Base-by-base conservation (phyloP, 495 filamentous ascomycete species). In the Letharia columbiana region DNA sequence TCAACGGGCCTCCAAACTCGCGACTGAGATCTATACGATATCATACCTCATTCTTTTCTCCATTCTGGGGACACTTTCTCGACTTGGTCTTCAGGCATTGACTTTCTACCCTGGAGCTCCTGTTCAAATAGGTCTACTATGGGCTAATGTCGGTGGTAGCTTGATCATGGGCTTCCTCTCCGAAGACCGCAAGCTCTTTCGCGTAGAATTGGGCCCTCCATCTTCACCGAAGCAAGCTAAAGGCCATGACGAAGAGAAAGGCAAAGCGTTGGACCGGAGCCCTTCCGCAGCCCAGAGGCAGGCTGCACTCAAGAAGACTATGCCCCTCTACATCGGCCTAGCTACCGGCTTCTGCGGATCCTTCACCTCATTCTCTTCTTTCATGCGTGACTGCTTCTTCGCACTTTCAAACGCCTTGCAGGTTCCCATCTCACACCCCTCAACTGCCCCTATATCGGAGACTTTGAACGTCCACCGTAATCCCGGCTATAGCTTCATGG, bases 301-400 rank as follows among this genome's bases (percentile, higher is more conserved):
- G 68, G 76, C 77, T 44, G 72, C 82, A 49, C 74, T 78, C 50
- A 96, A 92, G 74, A 95, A 94, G 76, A 88, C 89, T 4, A 87
- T 94, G 56, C 92, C 92, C 0, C 81, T 96, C 0, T 97, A 94
- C 73, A 90, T 97, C 64, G 94, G 94, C 28, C 85, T 98, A 1
- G 86, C 93, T 0, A 95, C 91, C 4, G 94, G 94, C 17, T 97
- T 96, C 78, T 98, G 94, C 75, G 94, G 94, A 63, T 91, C 86
- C 70, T 87, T 94, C 62, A 98, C 94, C 5, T 91, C 88, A 47
- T 98, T 97, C 76, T 96, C 92, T 0, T 86, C 89, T 17, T 96
- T 96, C 73, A 87, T 92, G 50, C 85, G 92, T 6, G 93, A 95
- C 71, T 76, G 81, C 59, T 96, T 96, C 75, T 80, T 96, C n/a